These are phyloP conservation scores for Amesomyces nigricolor DNA, from an alignment of 2,329 filamentous ascomycete species.

Conservation along the genomic window DNA sequence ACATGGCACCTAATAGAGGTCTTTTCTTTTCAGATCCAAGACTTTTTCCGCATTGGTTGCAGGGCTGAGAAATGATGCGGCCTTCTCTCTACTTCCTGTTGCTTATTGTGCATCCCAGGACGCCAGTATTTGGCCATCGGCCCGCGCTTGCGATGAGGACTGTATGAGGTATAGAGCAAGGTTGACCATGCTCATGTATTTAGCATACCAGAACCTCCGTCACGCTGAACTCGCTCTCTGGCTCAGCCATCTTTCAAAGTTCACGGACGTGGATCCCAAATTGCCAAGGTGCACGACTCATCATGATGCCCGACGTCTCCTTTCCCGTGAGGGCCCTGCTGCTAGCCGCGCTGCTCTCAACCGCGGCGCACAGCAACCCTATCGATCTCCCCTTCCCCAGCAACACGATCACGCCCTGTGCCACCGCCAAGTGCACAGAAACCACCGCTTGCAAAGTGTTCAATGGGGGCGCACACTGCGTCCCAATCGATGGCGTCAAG, in stretches of 20 bases:
- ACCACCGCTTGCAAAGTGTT: slow-evolving; percentile 18
- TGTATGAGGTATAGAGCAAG: neutral
- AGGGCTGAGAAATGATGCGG: neutral
- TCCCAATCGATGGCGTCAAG: slow-evolving; percentile 5
- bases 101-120: neutral
- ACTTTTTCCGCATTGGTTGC: slow-evolving; percentile 7
- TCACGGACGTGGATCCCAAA: neutral
- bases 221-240: neutral
- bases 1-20: neutral
- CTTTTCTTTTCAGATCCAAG: slow-evolving; percentile 14
- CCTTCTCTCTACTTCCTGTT: neutral
- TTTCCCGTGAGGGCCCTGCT: slow-evolving; percentile 10
- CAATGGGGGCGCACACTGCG: slow-evolving; percentile 15
- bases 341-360: slow-evolving; percentile 11
- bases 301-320: slow-evolving; percentile 8
- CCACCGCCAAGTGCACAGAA: slow-evolving; percentile 15
- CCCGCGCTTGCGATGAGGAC: neutral
- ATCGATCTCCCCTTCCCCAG: neutral
- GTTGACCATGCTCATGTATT: neutral
- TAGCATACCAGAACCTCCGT: slow-evolving; percentile 1
- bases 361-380: slow-evolving; percentile 16
- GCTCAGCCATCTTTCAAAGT: neutral
- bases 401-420: slow-evolving; percentile 12
- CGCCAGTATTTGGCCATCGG: neutral
- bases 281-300: neutral